phyloP scores from a whole-genome alignment of 345 rosid species.

The Lepidium didymum region DNA sequence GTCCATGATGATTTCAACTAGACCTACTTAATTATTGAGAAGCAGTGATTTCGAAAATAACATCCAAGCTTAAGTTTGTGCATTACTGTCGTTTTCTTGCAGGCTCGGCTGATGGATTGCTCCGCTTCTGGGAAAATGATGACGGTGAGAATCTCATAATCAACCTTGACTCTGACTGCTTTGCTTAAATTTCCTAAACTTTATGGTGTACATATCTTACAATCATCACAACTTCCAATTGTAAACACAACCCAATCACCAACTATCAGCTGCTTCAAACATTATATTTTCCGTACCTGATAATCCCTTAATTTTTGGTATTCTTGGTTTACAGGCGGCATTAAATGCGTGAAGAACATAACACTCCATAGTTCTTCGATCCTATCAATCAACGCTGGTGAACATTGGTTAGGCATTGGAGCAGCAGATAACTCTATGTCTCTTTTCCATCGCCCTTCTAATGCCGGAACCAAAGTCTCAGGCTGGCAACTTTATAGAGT shows the following conservation, averaged over 20 bases:
- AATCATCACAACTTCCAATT: neutral
- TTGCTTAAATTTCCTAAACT: neutral
- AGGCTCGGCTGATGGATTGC: conserved; percentile 97
- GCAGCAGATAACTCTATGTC: conserved; percentile 99
- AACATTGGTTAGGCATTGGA: conserved; percentile 91
- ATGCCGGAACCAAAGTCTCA: conserved; percentile 65
- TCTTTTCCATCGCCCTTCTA: conserved; percentile 89
- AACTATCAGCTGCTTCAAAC: neutral
- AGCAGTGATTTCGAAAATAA: neutral
- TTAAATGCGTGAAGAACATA: conserved; percentile 86
- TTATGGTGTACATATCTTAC: neutral
- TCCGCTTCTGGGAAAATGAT: conserved; percentile 97
- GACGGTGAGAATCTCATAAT: conserved; percentile 49
- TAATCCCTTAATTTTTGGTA: neutral
- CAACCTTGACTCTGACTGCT: neutral
- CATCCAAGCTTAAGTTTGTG: conserved; percentile 6
- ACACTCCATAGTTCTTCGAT: conserved; percentile 73
- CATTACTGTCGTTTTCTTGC: conserved; percentile 22
- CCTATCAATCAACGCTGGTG: conserved; percentile 88
- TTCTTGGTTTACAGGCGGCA: conserved; percentile 46
- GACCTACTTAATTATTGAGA: neutral
- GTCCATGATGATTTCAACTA: conserved; percentile 28
- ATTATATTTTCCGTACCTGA: neutral
- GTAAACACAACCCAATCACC: neutral
- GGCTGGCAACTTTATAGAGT: conserved; percentile 99